Evolutionary conservation across 2,329 filamentous ascomycete species (phyloP), one percentile per base, ranked within the genome.

Genomic region (Hymenoscyphus albidus): DNA sequence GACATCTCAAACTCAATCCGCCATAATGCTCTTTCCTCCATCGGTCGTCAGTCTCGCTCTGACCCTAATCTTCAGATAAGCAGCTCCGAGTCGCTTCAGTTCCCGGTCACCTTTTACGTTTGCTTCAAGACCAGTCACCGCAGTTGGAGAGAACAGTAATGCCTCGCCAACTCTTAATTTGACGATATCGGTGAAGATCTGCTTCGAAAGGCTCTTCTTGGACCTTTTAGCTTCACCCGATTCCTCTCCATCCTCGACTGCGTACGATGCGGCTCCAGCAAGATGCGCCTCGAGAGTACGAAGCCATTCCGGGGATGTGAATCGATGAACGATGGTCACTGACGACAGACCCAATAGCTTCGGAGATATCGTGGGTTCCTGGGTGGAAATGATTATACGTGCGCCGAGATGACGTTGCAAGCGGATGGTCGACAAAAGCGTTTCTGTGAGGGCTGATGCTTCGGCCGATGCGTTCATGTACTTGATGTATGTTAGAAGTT

Each of bases 351-450:
- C 89, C 0, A 94, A 80, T 0, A 95, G 80, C 16, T 82, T 81
- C 0, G 86, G 85, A 0, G 87, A 88, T 3, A 93, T 81, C 0
- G 88, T 91, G 0, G 90, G 91, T 70, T 94, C 91, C 72, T 95
- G 90, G 0, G 90, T 94, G 0, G 89, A 87, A 39, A 94, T 87
- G 54, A 94, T 73, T 4, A 93, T 80, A 0, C 90, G 82, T 0
- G 83, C 81, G 0, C 82, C 90, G 0, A 87, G 76, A 72, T 94
- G 91, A 0, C 90, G 85, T 74, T 94, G 90, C 18, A 88, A 80
- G 0, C 90, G 83, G 68, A 94, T 88, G 0, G 84, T 83, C 0
- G 80, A 79, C 0, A 91, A 78, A 0, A 93, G 78, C 0, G 80
- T 80, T 5, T 88, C 80, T 0, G 88, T 92, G 35, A 93, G 80